Percentiles rank a stretch among this genome's conserved stretches.
phyloP scores from a whole-genome alignment of 2,329 filamentous ascomycete species.

The Remersonia thermophila region DNA sequence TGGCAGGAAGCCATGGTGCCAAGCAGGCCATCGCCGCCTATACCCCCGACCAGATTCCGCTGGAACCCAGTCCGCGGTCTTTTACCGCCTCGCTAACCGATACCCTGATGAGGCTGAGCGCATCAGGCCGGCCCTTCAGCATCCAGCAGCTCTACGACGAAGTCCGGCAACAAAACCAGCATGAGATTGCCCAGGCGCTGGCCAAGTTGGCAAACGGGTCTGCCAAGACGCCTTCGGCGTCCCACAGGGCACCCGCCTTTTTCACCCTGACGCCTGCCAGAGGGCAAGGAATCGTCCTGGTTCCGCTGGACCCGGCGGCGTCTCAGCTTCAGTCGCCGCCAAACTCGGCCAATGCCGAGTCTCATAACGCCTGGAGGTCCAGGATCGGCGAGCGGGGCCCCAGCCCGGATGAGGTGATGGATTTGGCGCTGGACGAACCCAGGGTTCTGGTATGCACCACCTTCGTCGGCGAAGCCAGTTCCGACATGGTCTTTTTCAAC shows the following conservation, averaged over 20 bases:
- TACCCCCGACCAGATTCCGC: slow-evolving; percentile 36
- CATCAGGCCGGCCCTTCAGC: slow-evolving; percentile 40
- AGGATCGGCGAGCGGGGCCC: slow-evolving; percentile 13
- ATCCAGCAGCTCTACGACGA: slow-evolving; percentile 46
- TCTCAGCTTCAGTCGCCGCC: slow-evolving; percentile 22
- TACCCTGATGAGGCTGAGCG: slow-evolving; percentile 40
- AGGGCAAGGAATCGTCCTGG: slow-evolving; percentile 39
- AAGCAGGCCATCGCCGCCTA: slow-evolving; percentile 54
- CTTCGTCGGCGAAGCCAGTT: slow-evolving; percentile 51
- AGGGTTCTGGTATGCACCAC: slow-evolving; percentile 55
- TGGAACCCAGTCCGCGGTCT: slow-evolving; percentile 35
- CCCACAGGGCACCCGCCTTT: slow-evolving; percentile 34
- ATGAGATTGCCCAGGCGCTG: slow-evolving; percentile 29
- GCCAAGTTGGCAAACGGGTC: slow-evolving; percentile 34
- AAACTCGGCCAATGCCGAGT: slow-evolving; percentile 19
- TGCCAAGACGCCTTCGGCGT: slow-evolving; percentile 23
- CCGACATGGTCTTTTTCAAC: slow-evolving; percentile 54
- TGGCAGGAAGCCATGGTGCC: slow-evolving; percentile 39
- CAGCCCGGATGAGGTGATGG: slow-evolving; percentile 32
- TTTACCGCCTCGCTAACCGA: slow-evolving; percentile 48
- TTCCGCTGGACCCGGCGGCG: slow-evolving; percentile 29
- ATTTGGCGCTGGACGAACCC: slow-evolving; percentile 49
- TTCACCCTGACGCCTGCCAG: slow-evolving; percentile 45
- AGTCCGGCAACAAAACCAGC: slow-evolving; percentile 32
- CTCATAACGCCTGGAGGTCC: slow-evolving; percentile 13